Percentiles rank a stretch among this genome's conserved stretches.
Evolutionary conservation across 257 asterid species (phyloP).

Genomic region (Solanum peruvianum): DNA sequence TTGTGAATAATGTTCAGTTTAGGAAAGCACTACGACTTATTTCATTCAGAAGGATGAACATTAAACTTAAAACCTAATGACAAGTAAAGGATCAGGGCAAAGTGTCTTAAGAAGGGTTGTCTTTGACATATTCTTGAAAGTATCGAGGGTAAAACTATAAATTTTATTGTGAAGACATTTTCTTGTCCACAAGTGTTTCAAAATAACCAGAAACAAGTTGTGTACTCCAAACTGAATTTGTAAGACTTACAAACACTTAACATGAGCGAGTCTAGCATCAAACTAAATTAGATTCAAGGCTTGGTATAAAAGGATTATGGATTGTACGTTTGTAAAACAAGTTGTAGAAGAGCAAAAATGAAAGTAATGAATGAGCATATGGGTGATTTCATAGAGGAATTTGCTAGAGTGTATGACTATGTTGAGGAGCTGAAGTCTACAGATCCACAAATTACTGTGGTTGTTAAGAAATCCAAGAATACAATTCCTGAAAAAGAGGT

Average conservation of each 20-base stretch:
- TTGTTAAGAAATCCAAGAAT: neutral
- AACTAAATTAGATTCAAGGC: neutral
- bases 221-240: neutral
- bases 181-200: neutral
- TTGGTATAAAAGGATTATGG: neutral
- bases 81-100: neutral
- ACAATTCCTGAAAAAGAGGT: neutral
- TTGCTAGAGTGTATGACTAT: neutral
- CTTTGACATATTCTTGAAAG: constrained; percentile 9
- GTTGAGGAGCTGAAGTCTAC: neutral
- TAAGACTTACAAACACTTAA: neutral
- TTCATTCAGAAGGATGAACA: neutral
- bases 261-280: neutral
- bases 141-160: neutral
- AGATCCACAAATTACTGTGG: neutral
- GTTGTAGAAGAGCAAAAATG: neutral
- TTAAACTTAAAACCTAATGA: neutral
- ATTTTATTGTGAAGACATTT: neutral
- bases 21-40: neutral
- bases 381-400: neutral
- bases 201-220: neutral
- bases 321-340: neutral
- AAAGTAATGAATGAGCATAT: neutral
- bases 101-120: neutral
- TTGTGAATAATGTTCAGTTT: neutral